Evolutionary conservation across 352 stramenopile species (phyloP), one percentile per base, ranked within the genome.

Genomic region (Halophytophthora batemanensis): DNA sequence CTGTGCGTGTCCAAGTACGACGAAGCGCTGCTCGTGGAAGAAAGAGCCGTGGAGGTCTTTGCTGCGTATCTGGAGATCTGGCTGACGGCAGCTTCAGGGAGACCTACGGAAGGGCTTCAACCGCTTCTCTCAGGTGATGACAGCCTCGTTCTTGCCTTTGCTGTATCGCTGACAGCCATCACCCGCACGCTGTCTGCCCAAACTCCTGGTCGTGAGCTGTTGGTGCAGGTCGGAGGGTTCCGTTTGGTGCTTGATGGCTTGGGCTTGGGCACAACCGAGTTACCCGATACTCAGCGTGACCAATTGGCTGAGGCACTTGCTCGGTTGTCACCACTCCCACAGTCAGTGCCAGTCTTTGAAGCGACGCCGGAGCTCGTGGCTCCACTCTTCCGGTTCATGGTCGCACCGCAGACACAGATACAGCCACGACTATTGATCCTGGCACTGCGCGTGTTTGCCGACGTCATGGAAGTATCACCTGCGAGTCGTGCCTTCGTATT

Each of bases 361-460:
- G 22, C 33, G 7, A 44, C 53, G 42, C 59, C 59, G 7, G 66
- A 87, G 25, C 47, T 82, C n/a, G 68, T 89, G 7, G 53, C 66
- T 25, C 71, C 68, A 12, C 45, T 92, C 1, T 77, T 89, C 38
- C 68, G 66, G 15, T 81, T 83, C 29, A 64, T 90, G 59, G 45
- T 81, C 2, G 53, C 59, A 14, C 65, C 82, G 25, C 62, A 71
- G 19, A 50, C 64, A 8, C 56, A 68, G 18, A 46, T 66, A 11
- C 29, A 61, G 1, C 21, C 47, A 0, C 51, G 67, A 13, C 41
- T 89, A n/a, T 41, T 85, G 13, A 25, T 83, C 0, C 35, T 63
- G 3, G 64, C 68, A 12, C 54, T 89, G 1, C 61, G 61, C n/a
- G 61, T 66, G n/a, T 64, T 87, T 15, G 64, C 77, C 3, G 73